Percentiles rank a stretch among this genome's conserved stretches.
phyloP scores from a whole-genome alignment of 164 flowering plant genomes.

The Vitis cinerea region DNA sequence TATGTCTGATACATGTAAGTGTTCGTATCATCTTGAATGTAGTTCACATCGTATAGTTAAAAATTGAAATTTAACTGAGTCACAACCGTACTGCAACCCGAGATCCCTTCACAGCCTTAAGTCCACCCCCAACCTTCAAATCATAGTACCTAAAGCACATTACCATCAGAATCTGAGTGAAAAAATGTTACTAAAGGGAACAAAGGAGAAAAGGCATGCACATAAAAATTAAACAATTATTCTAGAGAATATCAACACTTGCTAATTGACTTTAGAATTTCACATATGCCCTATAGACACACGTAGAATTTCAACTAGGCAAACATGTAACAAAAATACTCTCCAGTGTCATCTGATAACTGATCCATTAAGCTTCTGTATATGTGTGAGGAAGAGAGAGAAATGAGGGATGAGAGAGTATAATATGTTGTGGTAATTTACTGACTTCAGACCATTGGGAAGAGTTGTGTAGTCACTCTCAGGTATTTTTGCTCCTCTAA shows the following conservation, averaged over 20 bases:
- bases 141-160: constrained; percentile 75
- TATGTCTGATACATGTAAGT: no score
- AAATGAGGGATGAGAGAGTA: background rate
- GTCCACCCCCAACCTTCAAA: constrained; percentile 85
- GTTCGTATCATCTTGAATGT: no score
- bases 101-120: constrained; percentile 86
- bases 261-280: background rate
- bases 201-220: background rate
- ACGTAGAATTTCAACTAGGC: background rate
- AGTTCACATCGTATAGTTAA: background rate
- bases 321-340: no score
- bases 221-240: no score
- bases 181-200: background rate
- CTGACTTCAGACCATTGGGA: constrained; percentile 87
- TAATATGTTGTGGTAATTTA: constrained; percentile 15
- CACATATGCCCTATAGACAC: background rate
- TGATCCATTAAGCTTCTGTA: background rate
- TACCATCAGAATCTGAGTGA: constrained; percentile 1
- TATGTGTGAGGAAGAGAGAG: background rate
- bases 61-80: constrained; percentile 35
- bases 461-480: constrained; percentile 82
- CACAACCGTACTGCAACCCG: constrained; percentile 96
- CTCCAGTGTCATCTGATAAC: background rate
- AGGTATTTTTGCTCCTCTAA: constrained; percentile 85
- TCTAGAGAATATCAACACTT: no score